phyloP scores from a whole-genome alignment of 441 rosid species.

The Metrosideros polymorpha region DNA sequence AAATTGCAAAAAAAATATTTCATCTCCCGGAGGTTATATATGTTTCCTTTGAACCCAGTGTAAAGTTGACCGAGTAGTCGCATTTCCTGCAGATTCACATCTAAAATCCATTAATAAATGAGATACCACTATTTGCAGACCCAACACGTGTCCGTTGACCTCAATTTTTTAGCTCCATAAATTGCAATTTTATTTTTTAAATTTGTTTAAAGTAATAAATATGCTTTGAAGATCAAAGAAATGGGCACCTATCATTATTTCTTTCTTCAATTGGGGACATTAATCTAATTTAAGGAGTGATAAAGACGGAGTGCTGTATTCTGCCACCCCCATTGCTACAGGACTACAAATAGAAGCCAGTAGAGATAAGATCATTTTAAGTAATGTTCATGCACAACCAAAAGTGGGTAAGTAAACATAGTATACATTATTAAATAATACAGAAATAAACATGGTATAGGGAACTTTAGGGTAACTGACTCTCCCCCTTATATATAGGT shows the following conservation, averaged over 20 bases:
- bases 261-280: background rate
- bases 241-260: background rate
- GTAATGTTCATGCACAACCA: background rate
- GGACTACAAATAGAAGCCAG: background rate
- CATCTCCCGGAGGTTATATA: too few species aligned
- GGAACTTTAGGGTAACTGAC: background rate
- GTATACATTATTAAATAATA: background rate
- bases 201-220: background rate
- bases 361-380: background rate
- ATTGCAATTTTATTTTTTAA: background rate
- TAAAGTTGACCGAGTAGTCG: too few species aligned
- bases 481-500: background rate
- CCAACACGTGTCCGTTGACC: background rate
- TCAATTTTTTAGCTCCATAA: background rate
- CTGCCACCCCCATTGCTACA: background rate
- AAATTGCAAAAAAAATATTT: too few species aligned
- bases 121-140: background rate
- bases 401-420: background rate
- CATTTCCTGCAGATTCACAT: background rate
- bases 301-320: background rate
- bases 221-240: background rate
- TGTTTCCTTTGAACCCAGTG: too few species aligned
- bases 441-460: background rate
- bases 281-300: background rate
- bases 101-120: background rate